Evolutionary conservation across 495 filamentous ascomycete species (phyloP), one percentile per base, ranked within the genome.

Genomic region (Trichoderma erinaceum): DNA sequence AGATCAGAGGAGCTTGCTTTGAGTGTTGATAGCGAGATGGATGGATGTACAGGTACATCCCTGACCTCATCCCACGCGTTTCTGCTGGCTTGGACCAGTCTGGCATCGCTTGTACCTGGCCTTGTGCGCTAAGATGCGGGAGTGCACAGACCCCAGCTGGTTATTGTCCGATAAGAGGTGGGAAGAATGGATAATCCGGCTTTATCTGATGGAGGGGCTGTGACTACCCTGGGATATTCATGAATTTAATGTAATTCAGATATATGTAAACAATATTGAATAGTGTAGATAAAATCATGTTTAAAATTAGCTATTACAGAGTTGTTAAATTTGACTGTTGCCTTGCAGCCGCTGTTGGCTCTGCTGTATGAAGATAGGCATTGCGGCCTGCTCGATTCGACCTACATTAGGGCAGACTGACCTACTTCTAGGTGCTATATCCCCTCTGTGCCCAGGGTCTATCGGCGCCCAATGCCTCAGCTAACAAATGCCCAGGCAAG

Each of bases 11-110:
- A 16, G 13, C 44, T 15, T 16, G 44, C 44, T 48, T 13, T 11
- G 10, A 18, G 11, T 3, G 35, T 38, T 38, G 35, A 38, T 38
- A 38, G 35, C 4, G 35, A 38, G 35, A 13, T 11, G 15, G 18
- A 46, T 46, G 18, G 44, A 48, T 48, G n/a, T n/a, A n/a, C 13
- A 15, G 44, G 12, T 48, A 48, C 44, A 15, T 48, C 44, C 44
- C 56, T 61, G 56, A 61, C 56, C 56, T 61, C 56, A 61, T 61
- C 56, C 56, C 56, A 32, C 56, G 56, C 56, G 56, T 61, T 32
- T 29, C 23, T 61, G 56, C 56, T 16, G 56, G 56, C 56, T 7
- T 61, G 11, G 23, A 61, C 56, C 44, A 48, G 44, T 48, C 56
- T 61, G 56, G 25, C 29, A 61, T 56, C 56, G 16, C 25, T 16